Conservation (phyloP, 306 rosid genomes). For the Leucaena leucocephala region DNA sequence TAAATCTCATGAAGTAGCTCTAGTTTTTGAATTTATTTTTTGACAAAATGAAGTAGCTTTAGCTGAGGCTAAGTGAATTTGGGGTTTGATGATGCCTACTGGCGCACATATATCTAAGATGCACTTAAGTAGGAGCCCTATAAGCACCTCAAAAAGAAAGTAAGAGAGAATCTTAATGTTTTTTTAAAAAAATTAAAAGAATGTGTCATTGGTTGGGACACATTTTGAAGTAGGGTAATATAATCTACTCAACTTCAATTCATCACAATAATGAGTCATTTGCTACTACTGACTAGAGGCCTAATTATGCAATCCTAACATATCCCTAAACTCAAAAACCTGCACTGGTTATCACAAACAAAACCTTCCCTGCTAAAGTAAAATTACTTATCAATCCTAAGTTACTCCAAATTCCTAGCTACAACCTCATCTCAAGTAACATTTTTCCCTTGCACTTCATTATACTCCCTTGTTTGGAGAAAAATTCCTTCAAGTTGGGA, state of each 20-base stretch:
- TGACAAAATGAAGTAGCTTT: neutral
- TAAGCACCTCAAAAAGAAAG: neutral
- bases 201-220: neutral
- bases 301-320: neutral
- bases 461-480: neutral
- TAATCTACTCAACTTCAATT: neutral
- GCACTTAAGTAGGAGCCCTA: constrained; percentile 4
- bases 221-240: neutral
- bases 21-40: neutral
- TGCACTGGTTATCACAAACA: no score
- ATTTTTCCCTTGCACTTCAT: neutral
- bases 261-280: neutral
- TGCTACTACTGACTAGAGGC: neutral
- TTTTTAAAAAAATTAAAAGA: neutral
- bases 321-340: neutral
- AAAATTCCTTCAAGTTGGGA: neutral
- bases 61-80: neutral
- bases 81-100: neutral
- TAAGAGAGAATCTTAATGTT: neutral
- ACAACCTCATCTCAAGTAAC: neutral
- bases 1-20: neutral
- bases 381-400: neutral
- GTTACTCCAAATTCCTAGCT: neutral
- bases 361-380: neutral
- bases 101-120: neutral